Evolutionary conservation across 371 early-diverging fungal genomes (phyloP), one percentile per base, ranked within the genome.

Genomic region (Lichtheimia ornata): DNA sequence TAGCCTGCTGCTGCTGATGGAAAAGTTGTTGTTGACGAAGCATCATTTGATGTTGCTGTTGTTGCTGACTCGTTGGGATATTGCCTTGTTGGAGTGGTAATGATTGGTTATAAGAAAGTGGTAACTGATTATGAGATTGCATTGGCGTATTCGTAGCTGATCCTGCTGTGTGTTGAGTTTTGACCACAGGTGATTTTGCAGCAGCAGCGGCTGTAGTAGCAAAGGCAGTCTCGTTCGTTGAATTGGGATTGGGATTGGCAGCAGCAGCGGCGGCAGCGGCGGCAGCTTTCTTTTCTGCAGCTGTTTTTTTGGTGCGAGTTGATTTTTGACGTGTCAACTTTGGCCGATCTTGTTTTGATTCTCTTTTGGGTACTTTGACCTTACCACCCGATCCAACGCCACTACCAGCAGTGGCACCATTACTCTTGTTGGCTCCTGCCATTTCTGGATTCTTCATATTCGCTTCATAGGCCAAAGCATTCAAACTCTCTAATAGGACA

Each of bases 101-200:
- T 35, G 27, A 22, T n/a, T 28, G 40, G 17, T 15, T 7, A 28
- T 28, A 41, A n/a, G 30, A 13, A 2, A 40, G 30, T 41, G 30
- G 55, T 18, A 55, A 28, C 15, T 55, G 55, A 41, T n/a, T 40
- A 41, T 27, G 55, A 9, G n/a, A 4, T 41, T 55, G 55, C 55
- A 55, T 55, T 15, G 55, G 61, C 12, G 61, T 53, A 42, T 40
- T 42, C 18, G 61, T 40, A 41, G 28, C 53, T 18, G 52, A 52
- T 15, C 24, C 52, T 45, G 53, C 22, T 24, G 40, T 20, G 28
- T 40, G 42, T 40, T 62, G 63, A 4, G 63, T 62, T 15, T 62
- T 62, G 18, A 62, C 63, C 9, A 62, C 57, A 17, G 63, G 63
- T 15, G 63, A 62, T n/a, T 41, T 56, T 28, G 24, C 51, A 9